Base-by-base conservation (phyloP, 73 alveolate genomes). In the Uronychia binucleata region DNA sequence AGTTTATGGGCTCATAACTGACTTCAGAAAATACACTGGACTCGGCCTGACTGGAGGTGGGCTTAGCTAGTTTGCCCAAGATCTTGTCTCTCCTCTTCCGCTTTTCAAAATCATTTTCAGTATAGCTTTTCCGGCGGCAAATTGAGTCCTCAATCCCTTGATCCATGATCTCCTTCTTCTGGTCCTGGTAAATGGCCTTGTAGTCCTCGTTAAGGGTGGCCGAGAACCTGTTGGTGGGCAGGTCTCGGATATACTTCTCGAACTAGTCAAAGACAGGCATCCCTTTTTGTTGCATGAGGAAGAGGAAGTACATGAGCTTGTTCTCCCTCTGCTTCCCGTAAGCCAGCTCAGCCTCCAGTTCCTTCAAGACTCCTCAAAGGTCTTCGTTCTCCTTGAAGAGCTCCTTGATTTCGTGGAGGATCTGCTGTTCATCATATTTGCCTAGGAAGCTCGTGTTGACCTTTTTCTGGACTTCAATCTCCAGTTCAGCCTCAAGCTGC, bases 271-370 rank as follows among this genome's bases (percentile, higher is more conserved):
- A 46, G 67, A 46, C 67, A 46, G 89, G 89, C 34, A 82, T 58
- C 8, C 89, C 89, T 29, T 82, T 82, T 28, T 82, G 82, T 35
- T 82, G 60, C 58, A 82, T 58, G 28, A 82, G 60, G 31, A 82
- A 82, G 0, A 82, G 76, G 83, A 82, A 82, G 83, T 58, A 82
- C 89, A 82, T 82, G 1, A 82, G 46, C 46, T 82, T 82, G 34
- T 82, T 82, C 28, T 82, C 89, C 28, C 89, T 82, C 60, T 82
- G 60, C 46, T 82, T 82, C 19, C 89, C 89, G 32, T 82, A 82
- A 29, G 60, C 89, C 14, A 82, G 35, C 60, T 82, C 89, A 26
- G 60, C 89, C 33, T 82, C 30, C 82, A 82, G 33, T 27, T 82
- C 89, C 34, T 82, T 60, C 1, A 34, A 46, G 14, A 82, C 74